Base-by-base conservation (phyloP, 495 filamentous ascomycete species). In the Wilcoxina mikolae region DNA sequence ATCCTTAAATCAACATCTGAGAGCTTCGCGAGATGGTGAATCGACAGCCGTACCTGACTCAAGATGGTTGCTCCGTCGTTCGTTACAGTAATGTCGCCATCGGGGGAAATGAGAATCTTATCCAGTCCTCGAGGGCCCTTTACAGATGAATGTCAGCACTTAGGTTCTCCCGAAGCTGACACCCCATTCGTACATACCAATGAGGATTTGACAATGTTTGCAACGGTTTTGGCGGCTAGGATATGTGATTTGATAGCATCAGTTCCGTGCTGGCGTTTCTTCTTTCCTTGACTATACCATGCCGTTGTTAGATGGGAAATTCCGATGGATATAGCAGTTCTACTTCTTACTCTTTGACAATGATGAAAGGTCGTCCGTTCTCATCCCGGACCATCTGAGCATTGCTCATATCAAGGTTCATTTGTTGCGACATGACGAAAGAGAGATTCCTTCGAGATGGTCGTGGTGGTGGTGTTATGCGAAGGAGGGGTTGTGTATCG, bases 11-110 rank as follows among this genome's bases (percentile, higher is more conserved):
- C 38, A 56, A 29, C 12, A 58, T 70, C 55, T 68, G 38, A 38
- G 24, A 23, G 29, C n/a, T n/a, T 15, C 24, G 50, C 15, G 22
- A 28, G n/a, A n/a, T n/a, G 53, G 41, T 47, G 29, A 18, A 22
- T 28, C 11, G 56, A 35, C 31, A 44, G 43, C 60, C 72, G 61
- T 69, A 80, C 79, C 72, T 95, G 91, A 58, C 81, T 78, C 56
- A 99, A 73, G 59, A 99, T 99, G 4, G 91, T 99, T 53, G 91
- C 91, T 64, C 91, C 91, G 75, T 99, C 91, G 68, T 99, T 99
- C 55, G 91, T 99, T 44, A 99, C 89, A 39, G 91, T 99, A 68
- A 99, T 99, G 71, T 96, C 91, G 67, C 91, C 91, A 69, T 99
- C 91, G 27, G 91, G 86, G 42, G 91, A 99, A 62, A 99, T 99